Evolutionary conservation across 2,329 filamentous ascomycete species (phyloP), one percentile per base, ranked within the genome.

Genomic region (Aurifilum marmelostoma): DNA sequence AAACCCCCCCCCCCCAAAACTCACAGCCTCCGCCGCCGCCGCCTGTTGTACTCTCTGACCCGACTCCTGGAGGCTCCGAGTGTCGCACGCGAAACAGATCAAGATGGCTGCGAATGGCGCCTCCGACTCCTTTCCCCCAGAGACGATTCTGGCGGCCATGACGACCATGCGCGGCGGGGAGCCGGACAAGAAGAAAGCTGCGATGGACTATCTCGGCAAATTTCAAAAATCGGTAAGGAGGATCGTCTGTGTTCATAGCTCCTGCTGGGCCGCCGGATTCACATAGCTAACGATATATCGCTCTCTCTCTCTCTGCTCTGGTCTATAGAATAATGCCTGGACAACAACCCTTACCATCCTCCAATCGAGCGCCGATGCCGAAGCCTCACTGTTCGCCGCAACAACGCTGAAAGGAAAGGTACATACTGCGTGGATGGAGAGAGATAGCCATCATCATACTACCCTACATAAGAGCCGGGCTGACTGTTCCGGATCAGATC

Each of bases 361-460:
- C 72, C 93, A 97, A 79, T 92, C 93, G 63, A 86, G 91, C 72
- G 88, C 91, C 67, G 91, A 94, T 72, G 86, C 91, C 64, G 94
- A 97, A 79, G 92, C 93, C 34, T 96, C 96, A 79, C 85, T 99
- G 71, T 99, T 99, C 80, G 96, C 96, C 61, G 96, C 96, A 69
- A 98, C 95, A 61, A 99, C 96, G 65, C 84, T 99, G 77, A 97
- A 97, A 83, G 96, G 96, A 85, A 99, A 99, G 91, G 96, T 98
- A 84, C 60, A 43, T 21, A 24, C n/a, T 59, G 69, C 63, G 65
- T 14, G 27, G 52, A 66, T 24, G 63, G 6, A 11, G 16, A 72
- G 66, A 72, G 50, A 29, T 21, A 34, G 8, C 4, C 8, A 34
- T 34, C 12, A 37, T 27, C 21, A 18, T 24, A 50, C 62, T 24